These are phyloP conservation scores for Neoascochyta sp. DNA, from an alignment of 2,329 filamentous ascomycete species.

Conservation along the genomic window DNA sequence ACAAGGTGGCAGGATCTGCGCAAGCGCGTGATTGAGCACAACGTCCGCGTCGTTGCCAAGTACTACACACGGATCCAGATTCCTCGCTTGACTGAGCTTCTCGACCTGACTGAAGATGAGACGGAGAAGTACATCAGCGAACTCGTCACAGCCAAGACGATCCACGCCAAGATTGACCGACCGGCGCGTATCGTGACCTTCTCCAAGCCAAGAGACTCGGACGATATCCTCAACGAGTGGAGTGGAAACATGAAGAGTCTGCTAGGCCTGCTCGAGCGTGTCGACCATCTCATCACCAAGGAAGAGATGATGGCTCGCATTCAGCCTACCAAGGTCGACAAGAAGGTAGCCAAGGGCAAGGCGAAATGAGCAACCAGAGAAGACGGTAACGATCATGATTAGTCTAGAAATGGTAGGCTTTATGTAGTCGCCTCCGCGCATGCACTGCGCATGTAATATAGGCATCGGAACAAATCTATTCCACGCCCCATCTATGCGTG, in stretches of 20 bases:
- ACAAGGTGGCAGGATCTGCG: constrained; percentile 90
- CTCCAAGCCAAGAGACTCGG: constrained; percentile 88
- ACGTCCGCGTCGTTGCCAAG: constrained; percentile 93
- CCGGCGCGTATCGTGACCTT: constrained; percentile 91
- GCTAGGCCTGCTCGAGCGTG: constrained; percentile 77
- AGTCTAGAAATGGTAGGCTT: constrained; percentile 31
- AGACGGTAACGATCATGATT: constrained; percentile 17
- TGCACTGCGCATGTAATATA: constrained; percentile 37
- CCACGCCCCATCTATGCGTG: constrained; percentile 7
- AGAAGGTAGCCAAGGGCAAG: constrained; percentile 40
- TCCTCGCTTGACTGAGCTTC: constrained; percentile 79
- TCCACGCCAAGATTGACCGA: constrained; percentile 95
- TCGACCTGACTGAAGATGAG: constrained; percentile 90
- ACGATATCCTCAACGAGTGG: constrained; percentile 98
- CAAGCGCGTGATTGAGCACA: constrained; percentile 98
- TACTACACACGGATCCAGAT: constrained; percentile 98
- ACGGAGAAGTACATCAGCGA: constrained; percentile 99
- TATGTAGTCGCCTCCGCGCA: constrained; percentile 27
- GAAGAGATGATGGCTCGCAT: constrained; percentile 99
- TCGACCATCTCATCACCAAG: constrained; percentile 98
- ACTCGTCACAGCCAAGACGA: constrained; percentile 93
- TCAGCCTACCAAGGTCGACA: constrained; percentile 58
- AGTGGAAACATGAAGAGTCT: constrained; percentile 96
- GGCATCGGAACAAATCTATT: constrained; percentile 16
- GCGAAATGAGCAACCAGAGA: constrained; percentile 21